A percentile compares a stretch with the other conserved stretches of the same genome.
phyloP scores from a whole-genome alignment of 192 early-diverging fungal species.

The Podila horticola region DNA sequence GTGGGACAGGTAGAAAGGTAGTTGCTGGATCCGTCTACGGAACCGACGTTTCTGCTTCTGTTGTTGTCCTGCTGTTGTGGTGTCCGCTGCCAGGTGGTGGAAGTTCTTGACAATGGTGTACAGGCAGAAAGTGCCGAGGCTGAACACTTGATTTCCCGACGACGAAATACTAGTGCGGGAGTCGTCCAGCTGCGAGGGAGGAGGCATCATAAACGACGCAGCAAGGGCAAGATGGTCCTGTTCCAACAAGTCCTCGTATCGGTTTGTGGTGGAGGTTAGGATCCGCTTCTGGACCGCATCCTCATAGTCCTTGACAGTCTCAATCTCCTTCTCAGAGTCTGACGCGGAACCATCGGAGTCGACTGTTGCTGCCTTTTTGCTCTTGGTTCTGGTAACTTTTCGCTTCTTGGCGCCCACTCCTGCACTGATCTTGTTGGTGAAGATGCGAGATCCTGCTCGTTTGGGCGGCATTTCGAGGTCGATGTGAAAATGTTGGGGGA shows the following conservation, averaged over 20 bases:
- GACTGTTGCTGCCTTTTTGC: no score
- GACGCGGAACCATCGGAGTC: no score
- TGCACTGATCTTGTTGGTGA: no score
- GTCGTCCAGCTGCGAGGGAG: background rate
- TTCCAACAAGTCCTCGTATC: slow-evolving; percentile 25
- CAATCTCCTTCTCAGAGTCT: slow-evolving; percentile 42
- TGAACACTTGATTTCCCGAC: slow-evolving; percentile 1
- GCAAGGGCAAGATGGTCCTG: slow-evolving; percentile 26
- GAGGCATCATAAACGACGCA: slow-evolving; percentile 28
- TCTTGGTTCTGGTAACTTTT: no score
- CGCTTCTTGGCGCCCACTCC: no score
- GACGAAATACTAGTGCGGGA: background rate
- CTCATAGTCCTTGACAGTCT: slow-evolving; percentile 36
- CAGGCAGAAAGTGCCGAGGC: slow-evolving; percentile 30
- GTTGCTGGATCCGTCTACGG: slow-evolving; percentile 8
- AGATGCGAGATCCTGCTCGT: no score
- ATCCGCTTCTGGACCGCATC: slow-evolving; percentile 32
- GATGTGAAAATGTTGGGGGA: no score
- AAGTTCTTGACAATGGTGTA: slow-evolving; percentile 28
- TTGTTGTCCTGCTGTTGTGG: background rate
- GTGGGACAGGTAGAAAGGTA: slow-evolving; percentile 24
- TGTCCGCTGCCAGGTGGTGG: slow-evolving; percentile 15
- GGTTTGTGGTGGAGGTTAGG: slow-evolving; percentile 20
- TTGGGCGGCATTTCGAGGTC: no score
- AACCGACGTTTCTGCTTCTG: slow-evolving; percentile 4